Conservation (phyloP, 805 yeast species). For the Candida boleticola region DNA sequence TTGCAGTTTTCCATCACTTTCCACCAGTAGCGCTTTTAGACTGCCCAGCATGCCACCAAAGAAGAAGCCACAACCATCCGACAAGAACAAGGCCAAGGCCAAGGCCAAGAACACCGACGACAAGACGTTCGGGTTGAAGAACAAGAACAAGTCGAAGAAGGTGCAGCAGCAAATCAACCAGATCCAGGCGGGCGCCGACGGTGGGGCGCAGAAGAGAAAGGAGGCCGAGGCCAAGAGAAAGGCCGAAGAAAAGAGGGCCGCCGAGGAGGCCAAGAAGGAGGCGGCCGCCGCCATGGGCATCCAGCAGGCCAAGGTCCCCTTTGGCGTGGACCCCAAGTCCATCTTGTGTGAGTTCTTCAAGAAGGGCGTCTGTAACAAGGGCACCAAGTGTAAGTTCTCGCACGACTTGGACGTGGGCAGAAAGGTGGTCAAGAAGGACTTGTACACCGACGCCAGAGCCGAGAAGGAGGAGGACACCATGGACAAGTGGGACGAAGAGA, state of each 20-base stretch:
- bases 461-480: constrained; percentile 79
- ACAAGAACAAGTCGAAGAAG: constrained; percentile 90
- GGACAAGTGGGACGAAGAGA: constrained; percentile 98
- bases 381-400: constrained; percentile 85
- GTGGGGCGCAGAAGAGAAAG: constrained; percentile 57
- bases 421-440: constrained; percentile 80
- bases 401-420: constrained; percentile 86
- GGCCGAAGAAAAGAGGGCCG: constrained; percentile 82
- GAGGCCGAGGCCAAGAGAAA: constrained; percentile 71
- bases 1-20: too few species aligned
- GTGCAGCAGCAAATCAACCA: constrained; percentile 66
- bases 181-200: constrained; percentile 43
- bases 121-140: constrained; percentile 93
- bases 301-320: constrained; percentile 81
- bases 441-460: constrained; percentile 84
- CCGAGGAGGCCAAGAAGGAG: constrained; percentile 85
- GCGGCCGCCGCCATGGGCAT: constrained; percentile 76
- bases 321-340: constrained; percentile 96
- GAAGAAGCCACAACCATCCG: constrained; percentile 49
- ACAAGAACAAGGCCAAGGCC: constrained; percentile 65
- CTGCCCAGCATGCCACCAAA: constrained; percentile 79
- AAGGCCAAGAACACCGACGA: constrained; percentile 67
- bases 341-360: constrained; percentile 88
- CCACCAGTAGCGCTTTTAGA: too few species aligned
- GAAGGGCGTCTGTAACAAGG: constrained; percentile 81